Base-by-base conservation (phyloP, 2,329 filamentous ascomycete species). In the Gnomoniopsis smithogilvyi region DNA sequence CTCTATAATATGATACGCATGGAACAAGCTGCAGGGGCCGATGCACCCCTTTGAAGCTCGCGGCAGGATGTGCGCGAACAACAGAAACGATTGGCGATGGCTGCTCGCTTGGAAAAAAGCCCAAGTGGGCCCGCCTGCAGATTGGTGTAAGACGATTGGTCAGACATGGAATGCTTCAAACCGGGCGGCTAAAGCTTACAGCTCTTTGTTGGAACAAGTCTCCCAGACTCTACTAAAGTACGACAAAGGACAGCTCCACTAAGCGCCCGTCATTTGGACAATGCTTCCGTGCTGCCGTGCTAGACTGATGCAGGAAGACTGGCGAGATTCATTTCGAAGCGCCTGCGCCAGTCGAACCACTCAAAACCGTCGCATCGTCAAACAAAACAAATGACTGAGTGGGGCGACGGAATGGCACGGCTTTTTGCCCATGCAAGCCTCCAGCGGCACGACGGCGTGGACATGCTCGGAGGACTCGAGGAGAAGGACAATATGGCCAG, bases 321-420 rank as follows among this genome's bases (percentile, higher is more conserved):
- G 60, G 60, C 60, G 60, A 62, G 56, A 56, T 60, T 59, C 53
- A 53, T 53, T 43, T 45, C 36, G 56, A 46, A 57, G 45, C 53
- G 49, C 54, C 36, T 59, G 60, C 60, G 60, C 60, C 60, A 60
- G 60, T 54, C 57, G 54, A 19, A 26, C 60, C 60, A 62, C 56
- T 62, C 56, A 60, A 22, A 54, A 46, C 19, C 33, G 49, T 34
- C n/a, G 33, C 50, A 36, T 54, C 43, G 49, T 51, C 56, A 59
- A 56, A 60, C 57, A 54, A 48, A 54, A 49, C 52, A 22, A 30
- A 34, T 34, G 26, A 30, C 33, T n/a, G 14, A 45, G 38, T 47
- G 52, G 52, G n/a, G n/a, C 45, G 15, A 12, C 22, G 41, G 43
- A 36, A 24, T 21, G 36, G 36, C 45, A 45, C 48, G 30, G 34